Conservation (phyloP, 73 alveolate species). For the Effrenium voratum region DNA sequence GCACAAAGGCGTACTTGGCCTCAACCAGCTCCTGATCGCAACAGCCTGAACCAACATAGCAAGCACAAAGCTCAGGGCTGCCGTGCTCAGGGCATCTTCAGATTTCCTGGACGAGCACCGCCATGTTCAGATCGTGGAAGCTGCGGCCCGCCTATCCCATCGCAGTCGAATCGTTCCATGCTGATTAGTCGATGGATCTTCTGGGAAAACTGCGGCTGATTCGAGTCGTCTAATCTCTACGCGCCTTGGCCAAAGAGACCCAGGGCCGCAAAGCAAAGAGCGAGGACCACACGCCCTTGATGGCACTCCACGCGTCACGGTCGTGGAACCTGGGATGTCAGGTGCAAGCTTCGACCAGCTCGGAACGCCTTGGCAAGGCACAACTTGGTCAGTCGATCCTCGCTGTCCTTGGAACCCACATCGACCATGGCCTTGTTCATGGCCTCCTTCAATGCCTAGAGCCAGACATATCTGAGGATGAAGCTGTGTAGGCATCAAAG, state of each 20-base stretch:
- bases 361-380: not conserved
- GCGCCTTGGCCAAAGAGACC: conserved; percentile 84
- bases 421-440: conserved; percentile 32
- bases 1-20: conserved; percentile 94
- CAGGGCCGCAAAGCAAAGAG: conserved; percentile 90
- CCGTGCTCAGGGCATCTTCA: not conserved
- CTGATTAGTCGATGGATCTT: not conserved
- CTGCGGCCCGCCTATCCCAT: conserved; percentile 58
- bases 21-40: conserved; percentile 51
- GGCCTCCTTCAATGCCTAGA: conserved; percentile 44
- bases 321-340: conserved; percentile 47
- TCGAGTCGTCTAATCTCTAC: not conserved
- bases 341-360: not conserved
- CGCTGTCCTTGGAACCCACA: conserved; percentile 75
- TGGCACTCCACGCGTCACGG: conserved; percentile 84
- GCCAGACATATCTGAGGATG: no score
- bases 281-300: conserved; percentile 94
- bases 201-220: not conserved
- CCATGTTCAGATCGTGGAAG: conserved; percentile 92
- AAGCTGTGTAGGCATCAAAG: no score
- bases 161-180: not conserved
- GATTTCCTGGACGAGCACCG: conserved; percentile 83
- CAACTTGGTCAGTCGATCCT: conserved; percentile 53
- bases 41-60: not conserved
- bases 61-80: not conserved